Percentiles rank a stretch among this genome's conserved stretches.
Conservation (phyloP, 2,329 filamentous ascomycete genomes). For the Talaromyces sp. region DNA sequence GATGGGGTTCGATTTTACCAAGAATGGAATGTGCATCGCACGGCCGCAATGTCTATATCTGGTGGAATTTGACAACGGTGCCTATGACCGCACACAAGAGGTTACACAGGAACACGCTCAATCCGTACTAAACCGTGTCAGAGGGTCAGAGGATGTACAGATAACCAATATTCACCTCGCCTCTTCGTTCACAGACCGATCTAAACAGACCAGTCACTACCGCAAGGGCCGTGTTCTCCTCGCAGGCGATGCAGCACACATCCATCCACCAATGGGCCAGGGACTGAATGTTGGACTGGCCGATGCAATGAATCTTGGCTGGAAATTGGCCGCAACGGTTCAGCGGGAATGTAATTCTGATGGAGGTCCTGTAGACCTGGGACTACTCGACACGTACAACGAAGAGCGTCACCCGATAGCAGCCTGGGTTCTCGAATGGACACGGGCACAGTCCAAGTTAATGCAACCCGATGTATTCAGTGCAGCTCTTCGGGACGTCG, state of each 20-base stretch:
- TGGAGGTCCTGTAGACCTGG: slow-evolving; percentile 34
- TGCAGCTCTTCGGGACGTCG: slow-evolving; percentile 14
- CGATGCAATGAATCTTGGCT: slow-evolving; percentile 61
- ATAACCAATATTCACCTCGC: neutral
- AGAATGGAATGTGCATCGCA: neutral
- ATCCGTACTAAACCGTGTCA: neutral
- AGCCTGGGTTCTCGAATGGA: slow-evolving; percentile 30
- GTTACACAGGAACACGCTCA: neutral
- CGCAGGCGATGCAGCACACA: slow-evolving; percentile 91
- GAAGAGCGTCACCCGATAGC: slow-evolving; percentile 39
- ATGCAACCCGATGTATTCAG: slow-evolving; percentile 25
- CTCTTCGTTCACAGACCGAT: neutral
- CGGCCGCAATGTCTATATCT: neutral
- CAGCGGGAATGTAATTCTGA: slow-evolving; percentile 27
- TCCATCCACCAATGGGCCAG: slow-evolving; percentile 89
- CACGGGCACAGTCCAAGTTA: slow-evolving; percentile 31
- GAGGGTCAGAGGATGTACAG: neutral
- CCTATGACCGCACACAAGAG: neutral
- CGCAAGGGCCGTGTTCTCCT: slow-evolving; percentile 64
- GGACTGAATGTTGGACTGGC: slow-evolving; percentile 90
- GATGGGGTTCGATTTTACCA: neutral
- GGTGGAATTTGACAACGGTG: neutral
- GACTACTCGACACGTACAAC: slow-evolving; percentile 41
- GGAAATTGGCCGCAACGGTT: slow-evolving; percentile 48
- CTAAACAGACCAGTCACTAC: neutral